Conservation (phyloP, 768 basidiomycete genomes). For the Boletus huronensis region DNA sequence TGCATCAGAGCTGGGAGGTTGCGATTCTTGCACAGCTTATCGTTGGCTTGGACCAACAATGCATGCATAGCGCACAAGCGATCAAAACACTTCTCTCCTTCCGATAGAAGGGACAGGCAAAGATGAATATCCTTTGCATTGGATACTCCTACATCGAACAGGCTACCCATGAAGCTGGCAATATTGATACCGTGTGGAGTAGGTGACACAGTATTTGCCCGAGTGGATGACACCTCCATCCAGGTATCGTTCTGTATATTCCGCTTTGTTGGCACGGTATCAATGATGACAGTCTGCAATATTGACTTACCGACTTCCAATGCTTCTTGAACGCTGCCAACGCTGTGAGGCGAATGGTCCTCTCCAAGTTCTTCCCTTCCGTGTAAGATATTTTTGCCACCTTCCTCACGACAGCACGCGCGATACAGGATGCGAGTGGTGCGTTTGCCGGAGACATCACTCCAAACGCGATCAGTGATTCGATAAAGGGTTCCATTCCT, state of each 20-base stretch:
- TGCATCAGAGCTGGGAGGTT: constrained; percentile 14
- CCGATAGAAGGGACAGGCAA: constrained; percentile 27
- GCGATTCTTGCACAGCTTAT: constrained; percentile 30
- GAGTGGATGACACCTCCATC: not conserved
- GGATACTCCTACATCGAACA: constrained; percentile 27
- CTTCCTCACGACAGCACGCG: constrained; percentile 2
- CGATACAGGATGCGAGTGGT: constrained; percentile 18
- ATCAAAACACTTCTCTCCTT: constrained; percentile 21
- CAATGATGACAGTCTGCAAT: not conserved
- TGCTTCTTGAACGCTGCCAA: constrained; percentile 14
- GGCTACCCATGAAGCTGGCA: constrained; percentile 32
- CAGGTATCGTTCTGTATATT: constrained; percentile 16
- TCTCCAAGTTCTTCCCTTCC: constrained; percentile 13
- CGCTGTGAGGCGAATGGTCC: constrained; percentile 9
- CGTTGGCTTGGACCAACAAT: constrained; percentile 30
- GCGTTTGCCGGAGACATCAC: constrained; percentile 8
- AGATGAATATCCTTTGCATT: constrained; percentile 26
- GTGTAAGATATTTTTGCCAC: constrained; percentile 4
- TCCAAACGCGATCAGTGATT: constrained; percentile 18
- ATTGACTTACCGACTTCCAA: constrained; percentile 18
- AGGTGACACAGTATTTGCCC: not conserved
- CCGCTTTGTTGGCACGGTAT: not conserved
- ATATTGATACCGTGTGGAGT: constrained; percentile 25
- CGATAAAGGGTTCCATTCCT: constrained; percentile 13
- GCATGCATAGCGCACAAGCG: constrained; percentile 36